Percentiles rank a stretch among this genome's conserved stretches.
Conservation (phyloP, 805 yeast species). For the Pichia insulana region DNA sequence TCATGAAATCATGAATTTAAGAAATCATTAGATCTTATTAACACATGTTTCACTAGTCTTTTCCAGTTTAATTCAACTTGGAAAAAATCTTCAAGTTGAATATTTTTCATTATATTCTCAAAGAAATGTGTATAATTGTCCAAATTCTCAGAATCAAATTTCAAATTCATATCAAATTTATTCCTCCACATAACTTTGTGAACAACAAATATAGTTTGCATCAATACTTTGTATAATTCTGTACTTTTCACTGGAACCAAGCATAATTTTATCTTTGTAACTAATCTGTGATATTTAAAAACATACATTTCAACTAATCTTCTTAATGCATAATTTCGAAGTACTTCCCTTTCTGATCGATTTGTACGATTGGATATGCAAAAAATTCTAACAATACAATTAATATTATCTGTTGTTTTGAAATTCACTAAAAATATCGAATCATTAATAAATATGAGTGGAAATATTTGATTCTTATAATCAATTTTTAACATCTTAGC, state of each 20-base stretch:
- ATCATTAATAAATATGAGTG: slow-evolving; percentile 25
- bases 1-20: neutral
- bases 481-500: slow-evolving; percentile 19
- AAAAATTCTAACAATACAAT: slow-evolving; percentile 15
- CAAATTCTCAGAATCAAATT: slow-evolving; percentile 16
- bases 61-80: slow-evolving; percentile 11
- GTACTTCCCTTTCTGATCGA: slow-evolving; percentile 22
- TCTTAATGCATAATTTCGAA: slow-evolving; percentile 21
- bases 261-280: slow-evolving; percentile 19
- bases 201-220: slow-evolving; percentile 21
- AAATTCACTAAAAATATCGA: slow-evolving; percentile 24
- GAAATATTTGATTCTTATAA: slow-evolving; percentile 25
- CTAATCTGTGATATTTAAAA: slow-evolving; percentile 20
- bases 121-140: slow-evolving; percentile 23
- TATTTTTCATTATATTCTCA: slow-evolving; percentile 24
- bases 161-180: slow-evolving; percentile 16
- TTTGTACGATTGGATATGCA: slow-evolving; percentile 20
- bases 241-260: slow-evolving; percentile 16
- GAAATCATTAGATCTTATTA: neutral
- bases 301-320: slow-evolving; percentile 27
- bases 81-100: slow-evolving; percentile 11
- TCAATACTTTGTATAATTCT: slow-evolving; percentile 20
- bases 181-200: slow-evolving; percentile 21
- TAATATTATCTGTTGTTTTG: slow-evolving; percentile 14
- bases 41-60: slow-evolving; percentile 4